These are phyloP conservation scores for Metrosideros polymorpha DNA, from an alignment of 441 rosid genomes.

Conservation along the genomic window DNA sequence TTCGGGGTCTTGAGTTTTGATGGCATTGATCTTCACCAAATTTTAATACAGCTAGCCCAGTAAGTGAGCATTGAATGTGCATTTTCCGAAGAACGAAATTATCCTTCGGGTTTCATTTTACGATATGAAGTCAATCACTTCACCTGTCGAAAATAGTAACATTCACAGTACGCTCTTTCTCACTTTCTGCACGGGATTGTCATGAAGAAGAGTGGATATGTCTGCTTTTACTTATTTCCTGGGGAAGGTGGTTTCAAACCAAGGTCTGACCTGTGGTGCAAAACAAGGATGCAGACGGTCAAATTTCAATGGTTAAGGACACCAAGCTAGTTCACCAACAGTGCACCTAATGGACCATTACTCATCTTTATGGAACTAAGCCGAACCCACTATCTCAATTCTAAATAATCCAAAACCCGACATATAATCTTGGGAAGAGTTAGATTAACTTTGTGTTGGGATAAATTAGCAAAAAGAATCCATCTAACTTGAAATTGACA, in stretches of 20 bases:
- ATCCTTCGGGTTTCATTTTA: not conserved
- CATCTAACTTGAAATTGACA: not conserved
- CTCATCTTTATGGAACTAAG: not conserved
- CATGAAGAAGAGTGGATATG: not conserved
- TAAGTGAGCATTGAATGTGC: not conserved
- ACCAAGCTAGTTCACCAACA: not conserved
- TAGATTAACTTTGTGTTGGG: not conserved
- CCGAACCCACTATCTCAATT: not conserved
- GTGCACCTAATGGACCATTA: not conserved
- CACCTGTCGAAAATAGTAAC: not conserved
- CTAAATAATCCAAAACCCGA: not conserved
- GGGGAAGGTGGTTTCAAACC: not conserved
- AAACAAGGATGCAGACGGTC: not conserved
- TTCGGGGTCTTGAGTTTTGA: not conserved
- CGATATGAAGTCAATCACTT: not conserved
- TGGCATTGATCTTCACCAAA: no score
- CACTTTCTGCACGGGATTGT: not conserved
- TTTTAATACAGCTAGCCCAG: not conserved
- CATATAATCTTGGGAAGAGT: not conserved
- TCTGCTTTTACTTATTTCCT: not conserved
- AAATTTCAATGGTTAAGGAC: not conserved
- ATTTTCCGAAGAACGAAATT: not conserved
- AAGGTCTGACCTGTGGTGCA: not conserved
- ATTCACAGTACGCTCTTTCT: not conserved
- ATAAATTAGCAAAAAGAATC: not conserved